Percentiles rank a stretch among this genome's conserved stretches.
Evolutionary conservation across 2,329 filamentous ascomycete species (phyloP).

Genomic region (Colletotrichum sp.): DNA sequence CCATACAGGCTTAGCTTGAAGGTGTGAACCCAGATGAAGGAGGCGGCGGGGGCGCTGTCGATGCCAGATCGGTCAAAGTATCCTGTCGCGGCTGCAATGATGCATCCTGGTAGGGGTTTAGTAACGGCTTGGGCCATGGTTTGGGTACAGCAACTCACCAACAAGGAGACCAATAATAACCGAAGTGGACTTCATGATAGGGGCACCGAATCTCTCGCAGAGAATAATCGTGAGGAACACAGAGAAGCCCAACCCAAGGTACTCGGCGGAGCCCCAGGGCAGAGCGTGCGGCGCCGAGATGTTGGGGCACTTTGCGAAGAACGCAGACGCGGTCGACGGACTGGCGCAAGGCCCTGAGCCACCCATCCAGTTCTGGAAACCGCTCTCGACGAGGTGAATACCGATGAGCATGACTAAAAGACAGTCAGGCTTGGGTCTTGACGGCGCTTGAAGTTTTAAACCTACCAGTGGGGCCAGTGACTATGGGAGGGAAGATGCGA

Average conservation of each 20-base stretch:
- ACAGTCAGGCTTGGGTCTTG: not conserved
- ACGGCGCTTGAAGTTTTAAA: slow-evolving; percentile 34
- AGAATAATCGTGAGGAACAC: slow-evolving; percentile 82
- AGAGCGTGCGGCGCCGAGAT: slow-evolving; percentile 73
- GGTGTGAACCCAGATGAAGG: slow-evolving; percentile 81
- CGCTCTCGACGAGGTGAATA: slow-evolving; percentile 72
- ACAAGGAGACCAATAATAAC: slow-evolving; percentile 74
- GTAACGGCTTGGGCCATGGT: not conserved
- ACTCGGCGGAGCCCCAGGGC: slow-evolving; percentile 80
- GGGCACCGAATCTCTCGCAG: slow-evolving; percentile 80
- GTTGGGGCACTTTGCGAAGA: slow-evolving; percentile 69
- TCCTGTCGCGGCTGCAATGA: slow-evolving; percentile 77
- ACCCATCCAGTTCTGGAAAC: slow-evolving; percentile 80
- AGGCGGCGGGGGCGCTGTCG: slow-evolving; percentile 71
- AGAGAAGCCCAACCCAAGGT: slow-evolving; percentile 78
- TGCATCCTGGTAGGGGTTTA: slow-evolving; percentile 63
- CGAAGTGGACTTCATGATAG: slow-evolving; percentile 82
- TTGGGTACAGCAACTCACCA: not conserved
- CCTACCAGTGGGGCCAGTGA: slow-evolving; percentile 68
- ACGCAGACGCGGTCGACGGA: slow-evolving; percentile 57
- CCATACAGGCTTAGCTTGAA: slow-evolving; percentile 76
- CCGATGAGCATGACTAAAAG: slow-evolving; percentile 68
- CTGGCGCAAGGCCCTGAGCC: slow-evolving; percentile 65
- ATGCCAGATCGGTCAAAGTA: slow-evolving; percentile 81
- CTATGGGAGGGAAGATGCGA: slow-evolving; percentile 79